Percentiles rank a stretch among this genome's conserved stretches.
Conservation (phyloP, 371 early-diverging fungal species). For the Quaeritorhiza haematococci region DNA sequence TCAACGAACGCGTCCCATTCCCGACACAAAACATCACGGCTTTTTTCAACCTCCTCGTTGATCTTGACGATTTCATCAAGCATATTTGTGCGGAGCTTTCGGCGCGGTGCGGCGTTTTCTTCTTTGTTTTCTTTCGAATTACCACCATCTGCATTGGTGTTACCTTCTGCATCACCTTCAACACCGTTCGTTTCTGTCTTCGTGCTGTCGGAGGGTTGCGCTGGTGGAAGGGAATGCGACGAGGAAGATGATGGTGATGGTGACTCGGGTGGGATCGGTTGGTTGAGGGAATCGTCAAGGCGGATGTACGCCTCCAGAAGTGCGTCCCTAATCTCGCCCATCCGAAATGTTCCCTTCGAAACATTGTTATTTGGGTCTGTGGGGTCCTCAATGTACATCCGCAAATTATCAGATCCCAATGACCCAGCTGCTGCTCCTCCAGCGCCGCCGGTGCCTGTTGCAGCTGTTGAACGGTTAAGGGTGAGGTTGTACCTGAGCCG, state of each 20-base stretch:
- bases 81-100: too few relatives aligned
- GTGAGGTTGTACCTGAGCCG: background rate
- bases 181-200: too few relatives aligned
- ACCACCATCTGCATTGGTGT: background rate
- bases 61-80: background rate
- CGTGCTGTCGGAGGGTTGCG: too few relatives aligned
- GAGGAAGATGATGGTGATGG: too few relatives aligned
- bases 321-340: background rate
- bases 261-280: too few relatives aligned
- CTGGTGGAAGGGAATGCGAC: too few relatives aligned
- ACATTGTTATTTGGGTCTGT: background rate
- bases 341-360: conserved; percentile 2
- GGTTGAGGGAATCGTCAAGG: background rate
- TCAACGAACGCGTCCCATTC: conserved; percentile 3
- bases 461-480: too few relatives aligned
- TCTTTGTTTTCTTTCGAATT: background rate
- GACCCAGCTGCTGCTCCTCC: background rate
- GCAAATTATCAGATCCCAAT: too few relatives aligned
- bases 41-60: background rate
- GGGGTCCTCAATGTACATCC: background rate
- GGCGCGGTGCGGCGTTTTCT: background rate
- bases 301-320: background rate
- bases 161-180: too few relatives aligned
- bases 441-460: too few relatives aligned
- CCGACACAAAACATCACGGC: background rate